phyloP scores from a whole-genome alignment of 2,329 filamentous ascomycete genomes.

The Colletotrichum tabaci region DNA sequence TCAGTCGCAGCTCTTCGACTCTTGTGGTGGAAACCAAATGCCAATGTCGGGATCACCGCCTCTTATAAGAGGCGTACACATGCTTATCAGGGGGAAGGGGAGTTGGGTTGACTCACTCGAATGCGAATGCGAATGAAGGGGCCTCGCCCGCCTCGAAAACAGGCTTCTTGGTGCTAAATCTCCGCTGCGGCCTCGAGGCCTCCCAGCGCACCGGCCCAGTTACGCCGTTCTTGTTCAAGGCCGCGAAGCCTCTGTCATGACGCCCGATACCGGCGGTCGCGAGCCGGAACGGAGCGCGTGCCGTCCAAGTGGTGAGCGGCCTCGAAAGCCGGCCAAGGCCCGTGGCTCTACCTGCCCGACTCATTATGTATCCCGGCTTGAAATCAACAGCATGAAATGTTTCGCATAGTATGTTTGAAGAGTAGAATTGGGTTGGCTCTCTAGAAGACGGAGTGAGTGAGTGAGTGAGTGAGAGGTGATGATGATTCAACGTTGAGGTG shows the following conservation, averaged over 20 bases:
- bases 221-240: not conserved
- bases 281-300: slow-evolving; percentile 10
- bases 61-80: too few relatives aligned
- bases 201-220: not conserved
- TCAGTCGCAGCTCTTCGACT: not conserved
- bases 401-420: slow-evolving; percentile 17
- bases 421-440: not conserved
- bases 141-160: slow-evolving; percentile 43
- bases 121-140: slow-evolving; percentile 58
- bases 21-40: too few relatives aligned
- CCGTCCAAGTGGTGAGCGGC: slow-evolving; percentile 18
- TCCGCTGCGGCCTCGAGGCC: not conserved
- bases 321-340: slow-evolving; percentile 31
- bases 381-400: slow-evolving; percentile 9
- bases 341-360: slow-evolving; percentile 11
- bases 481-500: slow-evolving; percentile 14
- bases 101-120: slow-evolving; percentile 49
- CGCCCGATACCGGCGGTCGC: slow-evolving; percentile 7
- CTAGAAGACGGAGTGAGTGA: not conserved
- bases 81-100: not conserved
- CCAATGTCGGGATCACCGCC: too few relatives aligned
- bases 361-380: slow-evolving; percentile 25
- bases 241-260: slow-evolving; percentile 6
- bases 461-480: slow-evolving; percentile 1
- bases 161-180: slow-evolving; percentile 37